These are phyloP conservation scores for Globisporangium nodosum DNA, from an alignment of 352 stramenopile genomes.

Conservation along the genomic window DNA sequence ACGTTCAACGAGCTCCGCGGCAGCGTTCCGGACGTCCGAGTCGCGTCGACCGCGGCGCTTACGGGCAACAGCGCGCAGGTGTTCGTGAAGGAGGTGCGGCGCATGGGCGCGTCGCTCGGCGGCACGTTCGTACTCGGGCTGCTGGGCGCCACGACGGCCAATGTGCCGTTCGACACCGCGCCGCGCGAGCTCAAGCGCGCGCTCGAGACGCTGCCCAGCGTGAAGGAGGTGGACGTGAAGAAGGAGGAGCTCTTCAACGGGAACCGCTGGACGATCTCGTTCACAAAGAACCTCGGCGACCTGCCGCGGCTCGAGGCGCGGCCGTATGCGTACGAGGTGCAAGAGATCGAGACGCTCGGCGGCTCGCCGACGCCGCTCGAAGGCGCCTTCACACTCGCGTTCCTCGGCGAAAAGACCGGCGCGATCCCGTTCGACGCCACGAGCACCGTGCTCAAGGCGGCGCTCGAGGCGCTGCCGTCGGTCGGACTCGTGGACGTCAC, in stretches of 20 bases:
- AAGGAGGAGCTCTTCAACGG: constrained; percentile 72
- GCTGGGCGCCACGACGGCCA: constrained; percentile 85
- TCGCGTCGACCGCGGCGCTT: constrained; percentile 48
- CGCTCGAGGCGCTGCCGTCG: constrained; percentile 83
- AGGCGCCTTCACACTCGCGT: constrained; percentile 86
- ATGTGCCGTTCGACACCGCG: constrained; percentile 90
- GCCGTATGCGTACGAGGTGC: constrained; percentile 90
- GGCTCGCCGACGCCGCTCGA: constrained; percentile 91
- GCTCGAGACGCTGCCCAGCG: constrained; percentile 63
- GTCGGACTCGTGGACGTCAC: constrained; percentile 91
- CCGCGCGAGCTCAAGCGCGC: constrained; percentile 76
- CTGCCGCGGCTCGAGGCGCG: constrained; percentile 85
- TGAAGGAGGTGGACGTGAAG: constrained; percentile 65
- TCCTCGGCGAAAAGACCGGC: constrained; percentile 68
- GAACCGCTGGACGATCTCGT: constrained; percentile 94
- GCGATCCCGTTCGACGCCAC: constrained; percentile 86
- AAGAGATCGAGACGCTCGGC: constrained; percentile 88
- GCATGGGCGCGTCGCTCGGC: constrained; percentile 74
- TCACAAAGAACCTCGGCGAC: constrained; percentile 94
- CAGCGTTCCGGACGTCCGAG: constrained; percentile 76
- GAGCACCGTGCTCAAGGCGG: constrained; percentile 76
- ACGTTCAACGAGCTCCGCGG: constrained; percentile 93
- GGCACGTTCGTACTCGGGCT: constrained; percentile 94
- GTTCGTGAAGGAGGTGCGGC: constrained; percentile 58
- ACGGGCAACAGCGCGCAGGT: constrained; percentile 53